phyloP scores from a whole-genome alignment of 2,329 filamentous ascomycete species.

The Penicillium sp. region DNA sequence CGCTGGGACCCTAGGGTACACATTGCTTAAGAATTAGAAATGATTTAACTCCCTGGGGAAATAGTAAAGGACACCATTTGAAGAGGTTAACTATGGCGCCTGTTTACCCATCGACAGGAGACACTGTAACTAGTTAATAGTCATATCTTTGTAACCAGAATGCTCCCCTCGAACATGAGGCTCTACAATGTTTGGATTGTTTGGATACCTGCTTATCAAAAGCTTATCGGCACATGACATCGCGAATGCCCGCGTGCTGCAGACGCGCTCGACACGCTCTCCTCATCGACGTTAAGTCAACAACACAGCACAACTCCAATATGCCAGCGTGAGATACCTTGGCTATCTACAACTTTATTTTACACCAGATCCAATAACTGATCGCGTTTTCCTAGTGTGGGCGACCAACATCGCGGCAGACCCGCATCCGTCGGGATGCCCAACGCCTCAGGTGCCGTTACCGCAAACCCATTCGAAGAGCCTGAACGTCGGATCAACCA shows the following conservation, averaged over 20 bases:
- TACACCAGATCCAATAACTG: slow-evolving; percentile 15
- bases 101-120: too few species aligned
- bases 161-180: neutral
- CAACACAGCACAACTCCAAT: slow-evolving; percentile 17
- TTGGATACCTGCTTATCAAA: slow-evolving; percentile 2
- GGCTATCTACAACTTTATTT: too few species aligned
- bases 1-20: neutral
- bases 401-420: slow-evolving; percentile 59
- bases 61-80: neutral
- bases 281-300: slow-evolving; percentile 8
- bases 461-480: slow-evolving; percentile 75
- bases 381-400: slow-evolving; percentile 50
- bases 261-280: slow-evolving; percentile 19
- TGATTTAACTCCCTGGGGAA: neutral
- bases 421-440: slow-evolving; percentile 42
- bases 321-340: slow-evolving; percentile 47
- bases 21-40: slow-evolving; percentile 12
- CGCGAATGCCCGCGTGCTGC: slow-evolving; percentile 28
- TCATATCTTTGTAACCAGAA: neutral
- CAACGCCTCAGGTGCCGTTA: slow-evolving; percentile 30
- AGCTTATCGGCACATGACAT: slow-evolving; percentile 30
- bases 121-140: too few species aligned
- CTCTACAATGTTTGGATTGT: neutral
- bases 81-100: neutral
- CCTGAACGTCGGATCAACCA: slow-evolving; percentile 62